Base-by-base conservation (phyloP, 176 grass and related monocot species). In the Juncus effusus region DNA sequence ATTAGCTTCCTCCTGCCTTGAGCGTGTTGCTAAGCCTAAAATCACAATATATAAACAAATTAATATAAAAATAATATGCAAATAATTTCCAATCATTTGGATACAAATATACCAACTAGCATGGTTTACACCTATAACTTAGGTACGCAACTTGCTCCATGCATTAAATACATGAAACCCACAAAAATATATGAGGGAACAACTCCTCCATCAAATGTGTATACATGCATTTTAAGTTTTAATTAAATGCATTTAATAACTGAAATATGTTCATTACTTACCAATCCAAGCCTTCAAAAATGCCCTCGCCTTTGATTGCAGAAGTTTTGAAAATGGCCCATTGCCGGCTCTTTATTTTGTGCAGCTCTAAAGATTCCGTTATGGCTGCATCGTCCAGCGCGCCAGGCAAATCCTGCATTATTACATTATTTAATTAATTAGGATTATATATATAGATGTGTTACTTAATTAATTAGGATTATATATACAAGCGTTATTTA, bases 271-370 rank as follows among this genome's bases (percentile, higher is more conserved):
- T 54, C 13, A 28, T 10, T 54, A 80, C 83, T 69, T 82, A 99
- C 95, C 95, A 99, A 70, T 99, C 89, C 85, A 99, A 81, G 16
- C 95, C 95, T 89, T 99, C 95, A 76, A 99, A 99, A 73, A 99
- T 86, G 0, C 95, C 95, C 75, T 99, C 95, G 63, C 95, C 95
- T 90, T 99, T 99, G 63, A 99, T 87, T 51, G 95, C 95, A 60
- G 95, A 99, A 42, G 95, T 94, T 77, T 99, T 99, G 70, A 99
- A 99, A 76, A 99, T 99, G 12, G 86, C 76, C 95, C 95, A 99
- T 73, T 99, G 95, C 54, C 95, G 95, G 15, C 77, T 99, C 78
- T 99, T 99, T n/a, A 99, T 94, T 58, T 94, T 99, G 73, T 99
- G 95, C 7, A 99, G 89, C 82, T 99, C 95, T 75, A 99, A 78